Evolutionary conservation across 805 yeast genomes (phyloP), one percentile per base, ranked within the genome.

Genomic region (Nakazawaea wickerhamii): DNA sequence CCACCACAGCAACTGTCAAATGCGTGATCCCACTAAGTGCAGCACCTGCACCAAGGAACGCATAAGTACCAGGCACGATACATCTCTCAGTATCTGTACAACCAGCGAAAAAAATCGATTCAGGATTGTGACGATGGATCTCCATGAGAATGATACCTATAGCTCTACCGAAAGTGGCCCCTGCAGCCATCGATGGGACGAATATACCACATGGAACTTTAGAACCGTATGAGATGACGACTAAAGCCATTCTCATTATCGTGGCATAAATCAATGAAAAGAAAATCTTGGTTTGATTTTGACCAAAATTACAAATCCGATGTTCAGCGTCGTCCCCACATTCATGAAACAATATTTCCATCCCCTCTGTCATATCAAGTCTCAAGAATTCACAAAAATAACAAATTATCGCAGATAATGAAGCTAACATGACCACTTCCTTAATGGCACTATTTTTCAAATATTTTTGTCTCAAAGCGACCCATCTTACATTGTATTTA

Each of bases 161-260:
- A 0, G 90, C 83, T 40, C 97, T 71, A 6, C 99, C 99, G 61
- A 87, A 84, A 0, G 95, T 78, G 0, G 98, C 97, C 18, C 99
- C 99, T 1, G 89, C 84, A 0, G 96, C 90, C 95, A 93, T 87
- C 1, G 96, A 85, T 2, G 99, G 99, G 41, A 93, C 95, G 63
- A 93, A 84, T 5, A 91, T 87, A 13, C 99, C 99, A n/a, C 97
- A 95, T 0, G 99, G 99, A 0, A 91, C 90, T 61, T 84, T 88
- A 48, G 89, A 81, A 2, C 96, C 96, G 59, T 95, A 93, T 0
- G 98, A 84, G 13, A 93, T 69, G 21, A 89, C 75, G 21, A 93
- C 86, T 38, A 93, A 69, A 0, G 71, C 49, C 65, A 81, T 77
- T 43, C 99, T 70, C 4, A 87, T 63, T 0, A 79, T 49, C 0